Base-by-base conservation (phyloP, 2,329 filamentous ascomycete species). In the Alternaria alternata region DNA sequence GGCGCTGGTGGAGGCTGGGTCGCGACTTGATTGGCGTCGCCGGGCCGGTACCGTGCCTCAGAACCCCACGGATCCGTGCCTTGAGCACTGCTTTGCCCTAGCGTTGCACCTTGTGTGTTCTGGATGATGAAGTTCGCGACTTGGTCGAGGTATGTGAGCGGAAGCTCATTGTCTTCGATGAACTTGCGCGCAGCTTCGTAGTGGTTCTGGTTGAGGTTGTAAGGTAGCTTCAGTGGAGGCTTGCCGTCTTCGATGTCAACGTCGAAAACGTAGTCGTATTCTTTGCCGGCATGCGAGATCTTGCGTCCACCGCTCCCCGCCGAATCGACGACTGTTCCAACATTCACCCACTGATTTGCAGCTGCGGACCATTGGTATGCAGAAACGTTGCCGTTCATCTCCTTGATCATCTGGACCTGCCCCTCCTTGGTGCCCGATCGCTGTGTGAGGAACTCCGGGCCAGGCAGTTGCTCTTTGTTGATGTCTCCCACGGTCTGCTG, bases 261-360 rank as follows among this genome's bases (percentile, higher is more conserved):
- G 73, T 97, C 94, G 68, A 98, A 98, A 8, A 99, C 94, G 72
- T 91, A 97, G 75, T 99, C 95, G 76, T 96, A 99, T 62, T 94
- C 91, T 74, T 96, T 88, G 32, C 94, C 94, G 1, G 91, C 84
- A 74, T 94, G 90, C 59, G 88, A 88, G 14, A 79, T 76, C 54
- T 81, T 82, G 11, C 75, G 74, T 11, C 92, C 91, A 66, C 89
- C 92, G 74, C 93, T 96, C 38, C 91, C 93, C 5, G 91, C 91
- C 4, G 93, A 88, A 69, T 96, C 93, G 11, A 98, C 95, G 0
- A 99, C 94, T 0, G 93, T 96, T n/a, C 95, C 95, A 8, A 98
- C 91, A 63, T 90, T 91, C 58, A 93, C 84, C 94, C 94, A 97
- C 75, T 93, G 84, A 52, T 65, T 86, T 81, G 71, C 79, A 68